phyloP scores from a whole-genome alignment of 495 filamentous ascomycete genomes.

The Terfezia claveryi region DNA sequence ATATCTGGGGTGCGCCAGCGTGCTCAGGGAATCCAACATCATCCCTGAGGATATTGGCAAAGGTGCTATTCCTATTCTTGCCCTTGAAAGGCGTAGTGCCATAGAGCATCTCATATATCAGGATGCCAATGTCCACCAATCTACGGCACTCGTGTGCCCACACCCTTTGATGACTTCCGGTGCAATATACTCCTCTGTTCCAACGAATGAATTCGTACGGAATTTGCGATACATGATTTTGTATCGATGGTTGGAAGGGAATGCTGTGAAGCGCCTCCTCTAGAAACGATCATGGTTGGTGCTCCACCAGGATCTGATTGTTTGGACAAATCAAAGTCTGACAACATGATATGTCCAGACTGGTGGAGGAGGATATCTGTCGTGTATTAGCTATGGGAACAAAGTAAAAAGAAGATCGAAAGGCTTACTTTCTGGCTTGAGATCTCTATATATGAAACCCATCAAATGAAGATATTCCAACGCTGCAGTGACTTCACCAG shows the following conservation, averaged over 20 bases:
- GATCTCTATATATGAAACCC: slow-evolving; percentile 96
- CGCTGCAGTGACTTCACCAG: slow-evolving; percentile 92
- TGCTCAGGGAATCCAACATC: slow-evolving; percentile 90
- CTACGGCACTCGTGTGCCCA: slow-evolving; percentile 91
- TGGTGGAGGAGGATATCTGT: slow-evolving; percentile 92
- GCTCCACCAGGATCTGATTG: slow-evolving; percentile 91
- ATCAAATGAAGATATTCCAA: slow-evolving; percentile 94
- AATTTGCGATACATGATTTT: slow-evolving; percentile 94
- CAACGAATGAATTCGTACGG: slow-evolving; percentile 93
- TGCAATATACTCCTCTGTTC: slow-evolving; percentile 95
- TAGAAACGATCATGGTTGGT: slow-evolving; percentile 87
- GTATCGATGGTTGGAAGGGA: slow-evolving; percentile 90
- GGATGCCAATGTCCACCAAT: slow-evolving; percentile 96
- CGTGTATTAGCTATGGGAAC: background rate
- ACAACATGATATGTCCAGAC: slow-evolving; percentile 97
- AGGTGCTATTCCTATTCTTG: slow-evolving; percentile 94
- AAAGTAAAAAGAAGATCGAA: background rate
- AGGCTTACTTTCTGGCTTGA: slow-evolving; percentile 86
- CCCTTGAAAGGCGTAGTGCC: slow-evolving; percentile 98
- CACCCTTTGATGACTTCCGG: slow-evolving; percentile 98
- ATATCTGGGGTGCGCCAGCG: slow-evolving; percentile 59
- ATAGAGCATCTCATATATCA: slow-evolving; percentile 98
- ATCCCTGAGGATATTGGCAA: slow-evolving; percentile 89
- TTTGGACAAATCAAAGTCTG: slow-evolving; percentile 94
- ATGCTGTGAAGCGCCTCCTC: slow-evolving; percentile 56